Conservation (phyloP, 257 asterid species). For the Solanum tarijense region DNA sequence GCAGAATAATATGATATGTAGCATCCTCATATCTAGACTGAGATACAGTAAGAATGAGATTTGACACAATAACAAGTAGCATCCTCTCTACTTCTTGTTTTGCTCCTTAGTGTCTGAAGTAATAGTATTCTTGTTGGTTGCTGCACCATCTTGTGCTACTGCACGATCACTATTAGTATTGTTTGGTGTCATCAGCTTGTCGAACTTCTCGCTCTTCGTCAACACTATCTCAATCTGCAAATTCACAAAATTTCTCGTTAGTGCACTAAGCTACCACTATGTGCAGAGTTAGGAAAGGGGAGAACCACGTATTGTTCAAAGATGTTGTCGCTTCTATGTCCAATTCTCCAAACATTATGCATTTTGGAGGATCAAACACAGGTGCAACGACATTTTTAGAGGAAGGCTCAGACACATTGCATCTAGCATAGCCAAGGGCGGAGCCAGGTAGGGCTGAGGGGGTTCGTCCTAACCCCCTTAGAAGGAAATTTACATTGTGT, state of each 20-base stretch:
- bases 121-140: neutral
- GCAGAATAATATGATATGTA: neutral
- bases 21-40: constrained; percentile 17
- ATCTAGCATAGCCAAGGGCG: neutral
- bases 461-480: neutral
- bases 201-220: constrained; percentile 77
- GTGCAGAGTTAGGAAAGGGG: neutral
- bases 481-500: neutral
- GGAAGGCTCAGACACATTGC: neutral
- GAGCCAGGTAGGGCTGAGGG: neutral
- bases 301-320: neutral
- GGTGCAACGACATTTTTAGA: neutral
- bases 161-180: neutral
- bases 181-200: constrained; percentile 38
- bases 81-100: constrained; percentile 27
- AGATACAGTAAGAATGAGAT: constrained; percentile 16
- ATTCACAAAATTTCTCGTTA: neutral
- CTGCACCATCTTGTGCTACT: neutral
- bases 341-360: neutral
- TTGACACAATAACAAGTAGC: neutral
- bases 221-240: constrained; percentile 65
- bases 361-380: neutral
- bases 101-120: constrained; percentile 20
- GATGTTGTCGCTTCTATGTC: neutral
- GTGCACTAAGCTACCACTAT: neutral